Evolutionary conservation across 148 eudicot genomes (phyloP).

Genomic region (Pharnaceum exiguum): DNA sequence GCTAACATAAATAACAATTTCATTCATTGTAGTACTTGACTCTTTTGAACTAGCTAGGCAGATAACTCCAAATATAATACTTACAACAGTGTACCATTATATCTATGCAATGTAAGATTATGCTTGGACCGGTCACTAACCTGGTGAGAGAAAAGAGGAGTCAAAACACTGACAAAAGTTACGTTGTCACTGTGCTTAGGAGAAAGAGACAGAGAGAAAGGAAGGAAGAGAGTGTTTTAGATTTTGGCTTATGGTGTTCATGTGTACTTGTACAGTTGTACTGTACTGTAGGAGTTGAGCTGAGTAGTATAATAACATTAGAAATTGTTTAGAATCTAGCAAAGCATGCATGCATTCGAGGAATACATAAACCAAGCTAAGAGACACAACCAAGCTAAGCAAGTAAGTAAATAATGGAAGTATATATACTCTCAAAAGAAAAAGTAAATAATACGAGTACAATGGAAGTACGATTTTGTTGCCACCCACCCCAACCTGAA

Average conservation of each 20-base stretch:
- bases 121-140: slow-evolving; percentile 24
- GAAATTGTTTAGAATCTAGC: too few relatives aligned
- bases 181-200: slow-evolving; percentile 16
- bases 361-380: too few relatives aligned
- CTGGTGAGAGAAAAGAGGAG: slow-evolving; percentile 55
- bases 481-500: slow-evolving; percentile 8
- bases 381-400: too few relatives aligned
- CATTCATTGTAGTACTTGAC: too few relatives aligned
- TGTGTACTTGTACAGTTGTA: slow-evolving; percentile 1
- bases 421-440: too few relatives aligned
- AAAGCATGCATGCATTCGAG: too few relatives aligned
- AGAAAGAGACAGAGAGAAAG: slow-evolving; percentile 3
- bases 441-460: background rate
- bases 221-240: slow-evolving; percentile 3
- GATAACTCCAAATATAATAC: background rate
- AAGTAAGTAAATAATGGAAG: too few relatives aligned
- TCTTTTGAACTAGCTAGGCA: too few relatives aligned
- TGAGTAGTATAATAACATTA: background rate
- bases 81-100: background rate
- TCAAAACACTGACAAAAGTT: slow-evolving; percentile 50
- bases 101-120: slow-evolving; percentile 11
- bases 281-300: too few relatives aligned
- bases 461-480: slow-evolving; percentile 8
- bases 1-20: too few relatives aligned
- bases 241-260: slow-evolving; percentile 16